phyloP scores from a whole-genome alignment of 768 basidiomycete species.

The Mrakia frigida region DNA sequence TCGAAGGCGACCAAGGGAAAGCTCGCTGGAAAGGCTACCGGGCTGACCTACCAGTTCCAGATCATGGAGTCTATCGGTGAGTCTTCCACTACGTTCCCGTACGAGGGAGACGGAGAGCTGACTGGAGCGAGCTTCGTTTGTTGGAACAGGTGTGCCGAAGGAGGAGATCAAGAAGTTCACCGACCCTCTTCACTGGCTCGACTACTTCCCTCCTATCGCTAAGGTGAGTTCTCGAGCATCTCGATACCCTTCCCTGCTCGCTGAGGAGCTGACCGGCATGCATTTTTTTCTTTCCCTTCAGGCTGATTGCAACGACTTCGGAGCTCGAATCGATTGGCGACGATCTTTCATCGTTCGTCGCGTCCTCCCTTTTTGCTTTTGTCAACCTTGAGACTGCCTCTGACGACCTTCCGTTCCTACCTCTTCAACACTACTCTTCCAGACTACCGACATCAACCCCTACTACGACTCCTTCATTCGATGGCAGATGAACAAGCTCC shows the following conservation, averaged over 20 bases:
- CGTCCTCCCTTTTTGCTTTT: not conserved
- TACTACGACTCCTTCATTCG: slow-evolving; percentile 96
- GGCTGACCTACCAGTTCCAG: slow-evolving; percentile 95
- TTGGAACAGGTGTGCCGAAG: slow-evolving; percentile 60
- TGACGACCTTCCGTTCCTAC: not conserved
- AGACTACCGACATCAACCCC: slow-evolving; percentile 71
- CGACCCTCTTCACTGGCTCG: slow-evolving; percentile 87
- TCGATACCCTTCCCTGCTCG: slow-evolving; percentile 20
- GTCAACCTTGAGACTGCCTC: not conserved
- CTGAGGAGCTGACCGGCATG: not conserved
- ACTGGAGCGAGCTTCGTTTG: not conserved
- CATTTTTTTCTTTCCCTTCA: slow-evolving; percentile 36
- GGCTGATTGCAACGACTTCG: slow-evolving; percentile 74
- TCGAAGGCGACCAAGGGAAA: slow-evolving; percentile 93
- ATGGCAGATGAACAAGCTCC: slow-evolving; percentile 94
- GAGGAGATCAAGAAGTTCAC: slow-evolving; percentile 92
- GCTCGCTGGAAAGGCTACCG: slow-evolving; percentile 84
- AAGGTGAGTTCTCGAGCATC: slow-evolving; percentile 50
- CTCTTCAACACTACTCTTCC: no score
- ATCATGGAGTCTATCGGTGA: slow-evolving; percentile 80
- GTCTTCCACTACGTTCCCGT: not conserved
- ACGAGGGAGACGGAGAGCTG: not conserved
- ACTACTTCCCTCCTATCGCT: slow-evolving; percentile 94
- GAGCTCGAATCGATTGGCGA: slow-evolving; percentile 97
- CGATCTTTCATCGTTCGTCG: slow-evolving; percentile 77